phyloP scores from a whole-genome alignment of 192 early-diverging fungal species.

The Powellomyces hirtus region DNA sequence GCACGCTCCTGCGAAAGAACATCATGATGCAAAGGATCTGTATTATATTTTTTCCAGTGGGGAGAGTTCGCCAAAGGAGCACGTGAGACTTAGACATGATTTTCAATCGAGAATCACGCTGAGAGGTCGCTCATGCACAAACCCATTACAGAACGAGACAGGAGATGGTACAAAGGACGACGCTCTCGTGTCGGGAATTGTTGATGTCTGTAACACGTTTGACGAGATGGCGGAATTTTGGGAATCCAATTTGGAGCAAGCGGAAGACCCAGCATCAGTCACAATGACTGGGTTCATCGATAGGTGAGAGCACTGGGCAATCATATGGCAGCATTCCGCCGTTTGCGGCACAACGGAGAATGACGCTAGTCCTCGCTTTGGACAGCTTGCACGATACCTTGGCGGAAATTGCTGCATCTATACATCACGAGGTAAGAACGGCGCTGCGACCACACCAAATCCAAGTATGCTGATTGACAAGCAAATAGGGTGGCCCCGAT shows the following conservation, averaged over 20 bases:
- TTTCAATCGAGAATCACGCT: no score
- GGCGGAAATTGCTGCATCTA: background rate
- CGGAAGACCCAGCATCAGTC: background rate
- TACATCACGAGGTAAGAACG: background rate
- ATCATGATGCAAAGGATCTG: background rate
- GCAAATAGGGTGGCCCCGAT: no score
- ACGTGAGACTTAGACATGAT: no score
- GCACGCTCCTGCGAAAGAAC: background rate
- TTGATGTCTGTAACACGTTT: background rate
- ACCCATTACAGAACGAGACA: background rate
- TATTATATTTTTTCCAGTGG: background rate
- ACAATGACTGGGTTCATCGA: background rate
- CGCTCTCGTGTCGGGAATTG: background rate
- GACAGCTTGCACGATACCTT: background rate
- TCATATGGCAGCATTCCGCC: no score
- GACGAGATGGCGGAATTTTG: slow-evolving; percentile 6
- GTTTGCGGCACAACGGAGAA: background rate
- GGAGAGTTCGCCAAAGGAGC: background rate
- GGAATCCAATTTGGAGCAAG: background rate
- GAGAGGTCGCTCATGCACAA: no score
- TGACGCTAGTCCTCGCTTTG: background rate
- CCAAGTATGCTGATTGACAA: background rate
- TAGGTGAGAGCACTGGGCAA: background rate
- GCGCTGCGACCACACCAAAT: background rate
- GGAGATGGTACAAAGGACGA: background rate